Conservation (phyloP, 306 rosid genomes). For the Cucurbita argyrosperma region DNA sequence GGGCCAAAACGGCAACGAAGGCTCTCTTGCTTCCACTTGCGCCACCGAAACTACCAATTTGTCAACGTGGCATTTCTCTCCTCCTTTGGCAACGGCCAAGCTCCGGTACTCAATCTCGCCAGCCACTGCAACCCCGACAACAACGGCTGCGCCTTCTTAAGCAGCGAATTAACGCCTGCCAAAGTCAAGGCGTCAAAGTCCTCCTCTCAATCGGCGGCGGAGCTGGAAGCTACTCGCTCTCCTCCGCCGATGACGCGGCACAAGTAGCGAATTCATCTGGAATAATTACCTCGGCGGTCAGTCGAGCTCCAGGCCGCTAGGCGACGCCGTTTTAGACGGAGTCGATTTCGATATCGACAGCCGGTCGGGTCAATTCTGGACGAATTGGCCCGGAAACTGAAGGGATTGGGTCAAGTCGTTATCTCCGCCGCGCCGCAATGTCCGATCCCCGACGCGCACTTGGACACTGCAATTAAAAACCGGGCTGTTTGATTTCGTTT, state of each 20-base stretch:
- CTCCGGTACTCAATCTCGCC: constrained; percentile 28
- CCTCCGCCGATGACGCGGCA: constrained; percentile 29
- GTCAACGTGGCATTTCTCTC: constrained; percentile 46
- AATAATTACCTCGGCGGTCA: constrained; percentile 42
- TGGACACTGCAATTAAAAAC: constrained; percentile 30
- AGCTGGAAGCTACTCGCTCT: constrained; percentile 20
- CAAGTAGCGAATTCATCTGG: constrained; percentile 33
- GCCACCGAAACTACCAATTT: constrained; percentile 41
- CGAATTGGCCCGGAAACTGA: constrained; percentile 25
- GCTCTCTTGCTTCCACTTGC: constrained; percentile 34
- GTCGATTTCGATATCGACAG: constrained; percentile 50
- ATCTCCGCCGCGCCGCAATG: constrained; percentile 61
- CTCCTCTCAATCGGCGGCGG: constrained; percentile 55
- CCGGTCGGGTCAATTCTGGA: constrained; percentile 17
- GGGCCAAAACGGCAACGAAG: constrained; percentile 42
- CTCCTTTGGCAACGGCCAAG: constrained; percentile 30
- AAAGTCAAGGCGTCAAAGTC: constrained; percentile 30
- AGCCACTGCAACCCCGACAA: constrained; percentile 25
- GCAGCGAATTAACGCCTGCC: constrained; percentile 28
- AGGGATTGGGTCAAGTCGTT: constrained; percentile 8
- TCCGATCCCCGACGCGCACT: constrained; percentile 27
- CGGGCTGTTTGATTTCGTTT: constrained; percentile 39
- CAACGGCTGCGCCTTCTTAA: constrained; percentile 15
- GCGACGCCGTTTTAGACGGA: constrained; percentile 39
- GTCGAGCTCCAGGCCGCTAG: constrained; percentile 32